Percentiles rank a stretch among this genome's conserved stretches.
These are phyloP conservation scores for Parathielavia hyrcaniae DNA, from an alignment of 495 filamentous ascomycete genomes.

Conservation along the genomic window DNA sequence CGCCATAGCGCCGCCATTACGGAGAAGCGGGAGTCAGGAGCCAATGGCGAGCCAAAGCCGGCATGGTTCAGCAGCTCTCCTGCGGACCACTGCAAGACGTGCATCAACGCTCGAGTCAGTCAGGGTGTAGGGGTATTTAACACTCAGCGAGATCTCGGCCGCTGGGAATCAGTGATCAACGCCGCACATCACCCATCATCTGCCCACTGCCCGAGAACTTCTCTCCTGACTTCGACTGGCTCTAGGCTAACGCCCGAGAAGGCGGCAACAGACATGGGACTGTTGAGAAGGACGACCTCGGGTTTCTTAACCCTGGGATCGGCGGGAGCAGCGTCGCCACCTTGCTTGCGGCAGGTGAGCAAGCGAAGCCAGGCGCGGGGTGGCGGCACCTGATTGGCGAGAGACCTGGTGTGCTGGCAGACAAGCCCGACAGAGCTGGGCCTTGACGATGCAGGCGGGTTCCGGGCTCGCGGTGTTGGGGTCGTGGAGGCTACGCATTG, in stretches of 20 bases:
- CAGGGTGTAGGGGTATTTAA: not conserved
- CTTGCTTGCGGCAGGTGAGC: slow-evolving; percentile 9
- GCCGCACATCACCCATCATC: not conserved
- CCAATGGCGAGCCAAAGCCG: not conserved
- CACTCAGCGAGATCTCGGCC: slow-evolving; percentile 13
- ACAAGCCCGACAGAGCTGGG: slow-evolving; percentile 20
- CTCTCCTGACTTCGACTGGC: not conserved
- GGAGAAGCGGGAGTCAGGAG: not conserved
- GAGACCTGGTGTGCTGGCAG: slow-evolving; percentile 28
- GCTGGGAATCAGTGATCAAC: not conserved
- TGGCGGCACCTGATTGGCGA: slow-evolving; percentile 30
- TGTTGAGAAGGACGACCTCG: not conserved
- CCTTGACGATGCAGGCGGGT: slow-evolving; percentile 22
- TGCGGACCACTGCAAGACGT: not conserved
- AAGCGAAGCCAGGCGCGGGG: slow-evolving; percentile 17
- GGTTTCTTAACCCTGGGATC: too few relatives aligned
- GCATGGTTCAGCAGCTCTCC: slow-evolving; percentile 3
- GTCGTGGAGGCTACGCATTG: slow-evolving; percentile 34
- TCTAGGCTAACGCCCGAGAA: not conserved
- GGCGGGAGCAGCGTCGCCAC: too few relatives aligned
- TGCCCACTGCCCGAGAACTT: not conserved
- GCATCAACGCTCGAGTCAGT: not conserved
- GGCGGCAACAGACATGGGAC: not conserved
- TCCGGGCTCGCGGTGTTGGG: slow-evolving; percentile 24
- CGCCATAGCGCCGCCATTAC: not conserved